phyloP scores from a whole-genome alignment of 371 early-diverging fungal genomes.

The Syncephalastrum monosporum region DNA sequence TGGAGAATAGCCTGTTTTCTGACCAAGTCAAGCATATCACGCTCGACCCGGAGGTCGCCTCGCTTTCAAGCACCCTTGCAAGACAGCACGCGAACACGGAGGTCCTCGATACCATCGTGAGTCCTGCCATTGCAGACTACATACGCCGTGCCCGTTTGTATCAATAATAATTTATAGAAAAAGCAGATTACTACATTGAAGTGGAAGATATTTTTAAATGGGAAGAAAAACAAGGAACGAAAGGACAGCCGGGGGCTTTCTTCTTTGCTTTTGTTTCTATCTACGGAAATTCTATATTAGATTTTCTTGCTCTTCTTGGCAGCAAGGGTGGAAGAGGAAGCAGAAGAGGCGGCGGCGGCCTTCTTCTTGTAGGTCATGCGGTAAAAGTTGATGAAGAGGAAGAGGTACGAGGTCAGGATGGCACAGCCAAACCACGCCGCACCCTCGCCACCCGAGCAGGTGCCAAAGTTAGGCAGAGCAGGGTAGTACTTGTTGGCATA shows the following conservation, averaged over 20 bases:
- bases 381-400: constrained; percentile 88
- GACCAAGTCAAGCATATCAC: constrained; percentile 24
- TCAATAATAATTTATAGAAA: constrained; percentile 7
- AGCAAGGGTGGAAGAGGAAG: neutral
- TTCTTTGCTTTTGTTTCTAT: constrained; percentile 4
- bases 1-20: constrained; percentile 16
- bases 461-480: constrained; percentile 69
- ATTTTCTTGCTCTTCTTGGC: constrained; percentile 20
- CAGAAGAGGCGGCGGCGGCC: constrained; percentile 6
- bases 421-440: constrained; percentile 83
- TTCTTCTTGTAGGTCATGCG: constrained; percentile 63
- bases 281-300: constrained; percentile 9
- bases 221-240: neutral
- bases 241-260: neutral
- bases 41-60: constrained; percentile 12
- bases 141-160: constrained; percentile 7
- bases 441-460: constrained; percentile 76
- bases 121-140: constrained; percentile 6
- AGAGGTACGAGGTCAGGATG: constrained; percentile 79
- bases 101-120: constrained; percentile 5
- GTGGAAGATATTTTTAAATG: neutral
- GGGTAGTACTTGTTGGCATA: constrained; percentile 72
- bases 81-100: constrained; percentile 5
- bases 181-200: constrained; percentile 1
- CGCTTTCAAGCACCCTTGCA: constrained; percentile 33